Base-by-base conservation (phyloP, 1,284 basidiomycete genomes). In the Leccinum insolens region DNA sequence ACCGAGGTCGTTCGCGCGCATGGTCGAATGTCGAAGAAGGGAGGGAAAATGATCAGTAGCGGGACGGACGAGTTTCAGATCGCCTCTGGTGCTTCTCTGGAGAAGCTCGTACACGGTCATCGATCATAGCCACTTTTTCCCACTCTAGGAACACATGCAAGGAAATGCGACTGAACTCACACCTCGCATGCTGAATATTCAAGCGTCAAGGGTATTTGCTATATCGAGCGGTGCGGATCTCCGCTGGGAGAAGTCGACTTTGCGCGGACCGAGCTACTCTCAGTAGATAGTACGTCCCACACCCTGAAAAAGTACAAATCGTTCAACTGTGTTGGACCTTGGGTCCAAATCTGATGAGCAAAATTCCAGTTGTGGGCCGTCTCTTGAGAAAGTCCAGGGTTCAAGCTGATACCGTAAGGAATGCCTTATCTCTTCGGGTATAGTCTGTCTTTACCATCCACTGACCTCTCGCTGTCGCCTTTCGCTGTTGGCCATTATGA, bases 21-120 rank as follows among this genome's bases (percentile, higher is more conserved):
- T 79, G 96, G 96, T n/a, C 85, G 92, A 65, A 80, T 92, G 69
- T 86, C 88, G 67, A 96, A 93, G 84, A 90, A 90, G 77, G 88
- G 88, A 49, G 96, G 96, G 37, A 85, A 89, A 70, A 87, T 97
- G 84, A 87, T 89, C 67, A 89, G 89, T 68, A 89, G 86, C 71
- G 92, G 89, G 39, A 84, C 85, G 25, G 87, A 87, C 55, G 95
- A 96, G 77, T 97, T 95, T 82, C 95, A 97, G 80, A 87, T 96
- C 67, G 87, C 90, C 64, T 86, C 88, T 52, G 87, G 87, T 8
- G 81, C 85, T 72, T 88, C 85, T 60, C 78, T 96, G 75, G 93
- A 92, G 78, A 89, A 85, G 77, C 80, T 95, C 71, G 86, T 87
- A 65, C 81, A 75, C 15, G 69, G 72, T 22, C 69, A 70, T 62